These are phyloP conservation scores for Floccularia luteovirens DNA, from an alignment of 768 basidiomycete species.

Conservation along the genomic window DNA sequence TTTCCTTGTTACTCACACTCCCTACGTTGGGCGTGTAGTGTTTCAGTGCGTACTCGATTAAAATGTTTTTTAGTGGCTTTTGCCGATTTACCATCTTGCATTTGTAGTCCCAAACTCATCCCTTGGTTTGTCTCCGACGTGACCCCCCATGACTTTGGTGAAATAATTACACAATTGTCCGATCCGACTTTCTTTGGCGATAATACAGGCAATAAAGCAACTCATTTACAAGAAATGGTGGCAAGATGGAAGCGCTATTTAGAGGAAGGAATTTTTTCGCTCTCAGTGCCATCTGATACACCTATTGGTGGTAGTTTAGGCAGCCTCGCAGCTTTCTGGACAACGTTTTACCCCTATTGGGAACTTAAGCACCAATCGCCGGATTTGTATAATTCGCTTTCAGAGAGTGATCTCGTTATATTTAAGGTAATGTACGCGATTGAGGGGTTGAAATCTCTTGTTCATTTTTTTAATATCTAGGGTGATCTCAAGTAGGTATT, in stretches of 20 bases:
- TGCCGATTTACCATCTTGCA: slow-evolving; percentile 1
- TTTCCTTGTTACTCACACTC: slow-evolving; percentile 86
- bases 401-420: slow-evolving; percentile 60
- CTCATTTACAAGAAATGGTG: slow-evolving; percentile 55
- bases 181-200: slow-evolving; percentile 55
- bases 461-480: slow-evolving; percentile 20
- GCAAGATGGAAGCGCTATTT: slow-evolving; percentile 69
- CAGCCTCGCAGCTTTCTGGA: slow-evolving; percentile 55
- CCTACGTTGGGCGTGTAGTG: slow-evolving; percentile 71
- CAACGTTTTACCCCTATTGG: slow-evolving; percentile 70
- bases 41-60: slow-evolving; percentile 65
- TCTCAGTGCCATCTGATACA: slow-evolving; percentile 61
- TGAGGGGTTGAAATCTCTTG: background rate
- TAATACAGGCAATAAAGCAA: slow-evolving; percentile 11
- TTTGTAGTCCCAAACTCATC: slow-evolving; percentile 76
- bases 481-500: slow-evolving; percentile 82
- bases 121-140: slow-evolving; percentile 99
- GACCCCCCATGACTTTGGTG: slow-evolving; percentile 75
- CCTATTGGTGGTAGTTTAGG: slow-evolving; percentile 37
- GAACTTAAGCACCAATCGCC: slow-evolving; percentile 51
- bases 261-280: slow-evolving; percentile 57
- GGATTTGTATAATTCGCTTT: slow-evolving; percentile 41
- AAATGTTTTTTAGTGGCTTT: background rate
- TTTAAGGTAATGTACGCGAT: slow-evolving; percentile 56
- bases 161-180: slow-evolving; percentile 49